A percentile compares a stretch with the other conserved stretches of the same genome.
Evolutionary conservation across 257 asterid species (phyloP).

Genomic region (Eucommia ulmoides): DNA sequence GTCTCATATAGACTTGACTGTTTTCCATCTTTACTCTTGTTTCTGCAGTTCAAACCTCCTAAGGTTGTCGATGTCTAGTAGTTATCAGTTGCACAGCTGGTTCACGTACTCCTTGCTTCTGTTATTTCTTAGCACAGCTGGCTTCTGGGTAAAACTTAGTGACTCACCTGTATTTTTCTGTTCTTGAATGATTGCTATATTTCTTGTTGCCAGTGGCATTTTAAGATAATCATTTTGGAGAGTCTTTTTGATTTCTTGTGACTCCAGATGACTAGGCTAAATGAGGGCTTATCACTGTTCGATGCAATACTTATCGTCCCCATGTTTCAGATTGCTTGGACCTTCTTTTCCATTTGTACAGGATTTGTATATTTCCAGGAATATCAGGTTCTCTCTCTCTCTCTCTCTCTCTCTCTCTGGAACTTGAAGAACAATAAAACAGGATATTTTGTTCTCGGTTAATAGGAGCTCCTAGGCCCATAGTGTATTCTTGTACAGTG

Average conservation of each 20-base stretch:
- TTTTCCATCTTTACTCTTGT: no score
- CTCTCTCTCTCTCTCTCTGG: background rate
- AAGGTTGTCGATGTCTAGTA: conserved; percentile 73
- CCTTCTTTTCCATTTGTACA: conserved; percentile 93
- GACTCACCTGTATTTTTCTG: conserved; percentile 6
- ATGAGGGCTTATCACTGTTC: conserved; percentile 84
- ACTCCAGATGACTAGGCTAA: conserved; percentile 85
- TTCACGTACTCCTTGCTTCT: conserved; percentile 86
- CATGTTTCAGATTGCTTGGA: conserved; percentile 98
- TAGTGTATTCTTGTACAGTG: no score
- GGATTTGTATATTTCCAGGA: conserved; percentile 96
- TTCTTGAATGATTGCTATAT: background rate
- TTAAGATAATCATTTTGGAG: conserved; percentile 4
- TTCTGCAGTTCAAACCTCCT: conserved; percentile 78
- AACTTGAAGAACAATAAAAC: no score
- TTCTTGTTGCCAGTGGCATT: background rate
- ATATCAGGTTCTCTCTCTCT: conserved; percentile 57
- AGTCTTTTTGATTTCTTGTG: conserved; percentile 6
- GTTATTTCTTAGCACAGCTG: conserved; percentile 85
- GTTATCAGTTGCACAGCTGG: conserved; percentile 87
- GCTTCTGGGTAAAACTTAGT: conserved; percentile 73
- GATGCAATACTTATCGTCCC: conserved; percentile 97
- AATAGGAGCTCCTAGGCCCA: no score
- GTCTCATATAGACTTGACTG: no score
- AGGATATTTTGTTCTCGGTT: no score